phyloP scores from a whole-genome alignment of 2,329 filamentous ascomycete genomes.

The Alternaria viburni region DNA sequence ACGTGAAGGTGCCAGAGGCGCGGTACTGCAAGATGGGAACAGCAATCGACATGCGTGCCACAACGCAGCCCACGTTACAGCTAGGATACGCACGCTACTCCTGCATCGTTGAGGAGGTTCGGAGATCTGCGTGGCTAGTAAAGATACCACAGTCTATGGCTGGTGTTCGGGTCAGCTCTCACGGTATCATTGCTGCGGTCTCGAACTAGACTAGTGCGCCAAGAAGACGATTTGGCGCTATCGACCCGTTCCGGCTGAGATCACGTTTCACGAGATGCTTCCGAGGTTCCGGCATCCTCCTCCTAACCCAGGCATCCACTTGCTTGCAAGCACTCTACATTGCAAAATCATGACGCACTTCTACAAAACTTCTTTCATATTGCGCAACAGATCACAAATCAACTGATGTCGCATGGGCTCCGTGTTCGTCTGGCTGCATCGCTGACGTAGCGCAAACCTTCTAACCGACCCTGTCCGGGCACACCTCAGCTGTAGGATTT shows the following conservation, averaged over 20 bases:
- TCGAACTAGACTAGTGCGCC: not conserved
- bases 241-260: not conserved
- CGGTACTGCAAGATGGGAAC: not conserved
- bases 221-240: not conserved
- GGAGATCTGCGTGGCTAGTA: not conserved
- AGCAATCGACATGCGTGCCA: not conserved
- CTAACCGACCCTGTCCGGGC: not conserved
- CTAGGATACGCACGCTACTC: too few species aligned
- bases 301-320: not conserved
- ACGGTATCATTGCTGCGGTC: not conserved
- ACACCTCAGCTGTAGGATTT: not conserved
- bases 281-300: not conserved
- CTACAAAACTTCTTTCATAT: not conserved
- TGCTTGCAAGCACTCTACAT: not conserved
- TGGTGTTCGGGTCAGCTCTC: not conserved
- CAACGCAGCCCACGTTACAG: not conserved
- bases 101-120: not conserved
- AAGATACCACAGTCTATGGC: not conserved
- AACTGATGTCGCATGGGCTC: not conserved
- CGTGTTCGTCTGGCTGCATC: not conserved
- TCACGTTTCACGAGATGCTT: not conserved
- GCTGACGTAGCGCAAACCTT: not conserved
- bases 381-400: not conserved
- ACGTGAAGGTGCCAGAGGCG: not conserved
- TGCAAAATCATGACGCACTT: not conserved